Evolutionary conservation across 2,329 filamentous ascomycete genomes (phyloP).

Genomic region (Curvularia sp.): DNA sequence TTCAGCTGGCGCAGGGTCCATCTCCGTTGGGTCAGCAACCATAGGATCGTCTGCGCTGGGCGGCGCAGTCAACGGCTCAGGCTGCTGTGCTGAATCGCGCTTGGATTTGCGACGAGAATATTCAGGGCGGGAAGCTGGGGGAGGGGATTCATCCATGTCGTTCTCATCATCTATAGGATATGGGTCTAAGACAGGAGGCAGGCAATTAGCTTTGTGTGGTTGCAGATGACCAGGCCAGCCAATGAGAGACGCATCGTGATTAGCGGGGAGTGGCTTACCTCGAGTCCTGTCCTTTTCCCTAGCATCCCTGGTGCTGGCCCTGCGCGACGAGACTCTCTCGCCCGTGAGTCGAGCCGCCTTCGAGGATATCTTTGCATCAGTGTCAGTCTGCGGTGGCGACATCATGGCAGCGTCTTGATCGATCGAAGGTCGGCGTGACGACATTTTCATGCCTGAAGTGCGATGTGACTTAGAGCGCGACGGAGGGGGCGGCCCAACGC

Average conservation of each 20-base stretch:
- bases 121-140: constrained; percentile 43
- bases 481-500: constrained; percentile 59
- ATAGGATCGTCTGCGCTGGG: constrained; percentile 54
- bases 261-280: constrained; percentile 45
- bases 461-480: constrained; percentile 73
- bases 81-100: constrained; percentile 47
- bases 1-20: constrained; percentile 56
- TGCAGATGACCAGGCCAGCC: constrained; percentile 40
- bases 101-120: constrained; percentile 53
- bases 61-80: constrained; percentile 46
- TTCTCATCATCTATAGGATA: constrained; percentile 69
- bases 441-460: constrained; percentile 63
- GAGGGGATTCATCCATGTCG: constrained; percentile 54
- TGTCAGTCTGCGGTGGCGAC: constrained; percentile 75
- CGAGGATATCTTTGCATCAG: constrained; percentile 64
- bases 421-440: constrained; percentile 72
- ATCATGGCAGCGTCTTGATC: constrained; percentile 70
- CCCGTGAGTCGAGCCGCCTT: constrained; percentile 84
- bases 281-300: constrained; percentile 59
- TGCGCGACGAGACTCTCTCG: constrained; percentile 54
- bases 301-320: constrained; percentile 49
- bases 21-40: constrained; percentile 49
- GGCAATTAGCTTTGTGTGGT: constrained; percentile 48
- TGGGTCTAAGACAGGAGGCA: constrained; percentile 58
- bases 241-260: constrained; percentile 25